These are phyloP conservation scores for Thalassiosira mediterranea DNA, from an alignment of 352 stramenopile genomes.

Conservation along the genomic window DNA sequence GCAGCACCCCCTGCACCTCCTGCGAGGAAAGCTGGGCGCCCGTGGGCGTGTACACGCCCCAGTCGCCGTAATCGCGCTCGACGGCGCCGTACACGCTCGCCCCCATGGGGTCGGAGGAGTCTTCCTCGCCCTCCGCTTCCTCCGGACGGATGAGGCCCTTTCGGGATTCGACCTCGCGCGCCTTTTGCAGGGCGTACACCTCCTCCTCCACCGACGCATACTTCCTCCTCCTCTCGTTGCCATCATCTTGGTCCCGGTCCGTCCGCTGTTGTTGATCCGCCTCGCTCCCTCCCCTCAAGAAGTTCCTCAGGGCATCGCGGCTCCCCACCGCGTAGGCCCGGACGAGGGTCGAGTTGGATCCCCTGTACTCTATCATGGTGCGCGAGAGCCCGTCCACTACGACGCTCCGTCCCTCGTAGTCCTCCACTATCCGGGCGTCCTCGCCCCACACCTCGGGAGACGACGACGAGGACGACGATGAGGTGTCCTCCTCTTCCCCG, in stretches of 20 bases:
- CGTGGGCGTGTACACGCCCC: constrained; percentile 72
- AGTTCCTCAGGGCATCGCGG: constrained; percentile 69
- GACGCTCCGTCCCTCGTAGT: constrained; percentile 73
- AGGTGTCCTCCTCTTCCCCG: constrained; percentile 1
- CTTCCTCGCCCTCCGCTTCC: constrained; percentile 56
- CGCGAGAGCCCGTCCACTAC: constrained; percentile 75
- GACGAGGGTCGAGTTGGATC: constrained; percentile 67
- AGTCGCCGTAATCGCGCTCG: constrained; percentile 78
- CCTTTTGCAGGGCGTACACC: constrained; percentile 74
- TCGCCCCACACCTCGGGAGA: constrained; percentile 78
- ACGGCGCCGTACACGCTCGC: constrained; percentile 62
- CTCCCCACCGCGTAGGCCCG: constrained; percentile 76
- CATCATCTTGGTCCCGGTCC: neutral
- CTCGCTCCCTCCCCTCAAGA: constrained; percentile 55
- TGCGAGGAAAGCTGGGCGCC: constrained; percentile 74
- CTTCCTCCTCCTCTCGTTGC: constrained; percentile 3
- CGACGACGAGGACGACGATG: constrained; percentile 27
- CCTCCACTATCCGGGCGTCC: constrained; percentile 77
- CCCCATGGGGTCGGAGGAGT: constrained; percentile 59
- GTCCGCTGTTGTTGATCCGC: constrained; percentile 1
- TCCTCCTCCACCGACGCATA: constrained; percentile 57
- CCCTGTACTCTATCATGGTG: constrained; percentile 75
- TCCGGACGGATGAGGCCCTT: constrained; percentile 45
- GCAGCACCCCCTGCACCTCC: constrained; percentile 79
- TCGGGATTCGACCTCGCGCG: constrained; percentile 62